Evolutionary conservation across 1,284 basidiomycete species (phyloP).

Genomic region (Rhizoctonia solani): DNA sequence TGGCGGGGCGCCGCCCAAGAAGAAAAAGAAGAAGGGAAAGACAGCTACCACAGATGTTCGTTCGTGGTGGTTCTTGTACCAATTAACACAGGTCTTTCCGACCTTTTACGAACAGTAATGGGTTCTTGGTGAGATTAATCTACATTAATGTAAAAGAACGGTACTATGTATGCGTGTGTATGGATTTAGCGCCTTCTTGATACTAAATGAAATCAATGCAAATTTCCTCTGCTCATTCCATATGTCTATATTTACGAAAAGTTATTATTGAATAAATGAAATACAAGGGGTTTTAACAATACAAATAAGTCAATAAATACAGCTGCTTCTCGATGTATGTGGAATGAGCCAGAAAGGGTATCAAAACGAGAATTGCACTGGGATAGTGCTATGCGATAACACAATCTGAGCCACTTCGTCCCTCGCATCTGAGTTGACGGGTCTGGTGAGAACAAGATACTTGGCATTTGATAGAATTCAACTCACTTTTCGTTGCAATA

Average conservation of each 20-base stretch:
- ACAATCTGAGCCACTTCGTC: background rate
- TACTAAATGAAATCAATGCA: background rate
- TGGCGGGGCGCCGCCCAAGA: conserved; percentile 11
- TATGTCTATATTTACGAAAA: background rate
- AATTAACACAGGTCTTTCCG: conserved; percentile 25
- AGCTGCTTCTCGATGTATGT: too few species aligned
- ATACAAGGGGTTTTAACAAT: background rate
- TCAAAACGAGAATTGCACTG: background rate
- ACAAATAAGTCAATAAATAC: too few species aligned
- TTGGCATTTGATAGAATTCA: background rate
- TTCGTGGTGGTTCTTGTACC: conserved; percentile 33
- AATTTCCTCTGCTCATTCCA: too few species aligned
- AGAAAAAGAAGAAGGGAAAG: conserved; percentile 29
- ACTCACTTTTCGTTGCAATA: conserved; percentile 28
- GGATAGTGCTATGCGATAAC: background rate
- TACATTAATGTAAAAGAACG: background rate
- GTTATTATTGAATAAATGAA: background rate
- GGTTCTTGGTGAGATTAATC: background rate
- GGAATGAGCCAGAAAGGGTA: too few species aligned
- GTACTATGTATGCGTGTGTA: conserved; percentile 13
- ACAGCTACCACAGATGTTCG: conserved; percentile 12
- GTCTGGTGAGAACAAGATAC: background rate
- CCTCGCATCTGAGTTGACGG: background rate
- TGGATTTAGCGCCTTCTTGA: conserved; percentile 1
- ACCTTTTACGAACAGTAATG: conserved; percentile 19